These are phyloP conservation scores for Meripilus lineatus DNA, from an alignment of 1,284 basidiomycete species.

Conservation along the genomic window DNA sequence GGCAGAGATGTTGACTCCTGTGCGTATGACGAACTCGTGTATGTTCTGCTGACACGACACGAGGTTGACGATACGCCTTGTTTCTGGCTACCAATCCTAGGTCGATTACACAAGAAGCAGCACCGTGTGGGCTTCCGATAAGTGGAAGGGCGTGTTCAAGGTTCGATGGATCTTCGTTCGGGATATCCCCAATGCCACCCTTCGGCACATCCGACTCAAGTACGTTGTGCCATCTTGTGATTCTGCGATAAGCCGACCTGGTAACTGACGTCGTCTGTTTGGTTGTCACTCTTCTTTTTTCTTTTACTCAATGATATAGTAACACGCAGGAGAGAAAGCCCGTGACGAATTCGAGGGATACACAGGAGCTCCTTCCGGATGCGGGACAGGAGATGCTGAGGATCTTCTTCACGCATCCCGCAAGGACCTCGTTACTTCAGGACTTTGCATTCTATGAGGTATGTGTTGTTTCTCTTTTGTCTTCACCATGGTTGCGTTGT, in stretches of 20 bases:
- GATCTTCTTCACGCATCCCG: slow-evolving; percentile 89
- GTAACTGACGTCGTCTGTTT: not conserved
- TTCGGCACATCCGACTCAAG: slow-evolving; percentile 83
- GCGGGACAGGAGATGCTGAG: slow-evolving; percentile 92
- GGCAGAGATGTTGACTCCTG: slow-evolving; percentile 92
- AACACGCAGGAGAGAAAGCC: slow-evolving; percentile 97
- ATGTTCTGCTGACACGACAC: not conserved
- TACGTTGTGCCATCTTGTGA: slow-evolving; percentile 30
- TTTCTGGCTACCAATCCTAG: slow-evolving; percentile 24
- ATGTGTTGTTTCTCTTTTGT: slow-evolving; percentile 14
- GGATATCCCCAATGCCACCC: slow-evolving; percentile 84
- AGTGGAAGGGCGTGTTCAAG: slow-evolving; percentile 98
- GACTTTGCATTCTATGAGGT: slow-evolving; percentile 95
- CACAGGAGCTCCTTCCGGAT: slow-evolving; percentile 89
- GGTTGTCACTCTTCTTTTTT: not conserved
- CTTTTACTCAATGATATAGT: slow-evolving; percentile 41
- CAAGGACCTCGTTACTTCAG: slow-evolving; percentile 87
- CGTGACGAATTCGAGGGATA: slow-evolving; percentile 90
- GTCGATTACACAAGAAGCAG: slow-evolving; percentile 83
- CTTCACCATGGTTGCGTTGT: not conserved
- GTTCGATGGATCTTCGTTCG: slow-evolving; percentile 94
- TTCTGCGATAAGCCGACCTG: not conserved
- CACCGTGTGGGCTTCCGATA: slow-evolving; percentile 96
- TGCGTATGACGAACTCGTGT: slow-evolving; percentile 23
- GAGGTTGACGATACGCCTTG: not conserved